Evolutionary conservation across 164 flowering plant genomes (phyloP).

Genomic region (Stephania japonica): DNA sequence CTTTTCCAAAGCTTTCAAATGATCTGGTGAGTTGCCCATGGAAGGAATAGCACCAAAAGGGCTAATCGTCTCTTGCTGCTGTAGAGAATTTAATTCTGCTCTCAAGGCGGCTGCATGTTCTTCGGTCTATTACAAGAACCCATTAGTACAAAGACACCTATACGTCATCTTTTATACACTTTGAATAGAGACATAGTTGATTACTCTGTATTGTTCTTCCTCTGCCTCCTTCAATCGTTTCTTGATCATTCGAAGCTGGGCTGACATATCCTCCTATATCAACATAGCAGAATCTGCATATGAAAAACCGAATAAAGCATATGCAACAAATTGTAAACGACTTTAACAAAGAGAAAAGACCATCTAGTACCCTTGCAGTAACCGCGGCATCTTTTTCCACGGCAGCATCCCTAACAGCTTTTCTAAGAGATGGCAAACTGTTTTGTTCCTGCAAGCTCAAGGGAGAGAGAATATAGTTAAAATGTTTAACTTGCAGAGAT

Average conservation of each 20-base stretch:
- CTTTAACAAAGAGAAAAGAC: slow-evolving; percentile 5
- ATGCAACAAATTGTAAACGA: neutral
- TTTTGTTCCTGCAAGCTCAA: slow-evolving; percentile 53
- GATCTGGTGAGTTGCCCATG: slow-evolving; percentile 46
- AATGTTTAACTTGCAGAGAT: neutral
- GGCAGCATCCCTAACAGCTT: slow-evolving; percentile 87
- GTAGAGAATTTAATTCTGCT: slow-evolving; percentile 75
- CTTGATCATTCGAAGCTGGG: slow-evolving; percentile 79
- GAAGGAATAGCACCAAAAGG: slow-evolving; percentile 34
- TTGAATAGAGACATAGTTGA: slow-evolving; percentile 15
- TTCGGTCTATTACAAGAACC: slow-evolving; percentile 59
- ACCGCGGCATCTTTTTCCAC: slow-evolving; percentile 98
- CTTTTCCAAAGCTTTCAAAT: slow-evolving; percentile 56
- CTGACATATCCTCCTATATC: slow-evolving; percentile 88
- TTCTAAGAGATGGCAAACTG: slow-evolving; percentile 71
- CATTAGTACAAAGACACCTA: slow-evolving; percentile 13
- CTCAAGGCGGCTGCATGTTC: slow-evolving; percentile 89
- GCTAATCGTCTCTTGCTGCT: slow-evolving; percentile 62
- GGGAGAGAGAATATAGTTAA: neutral
- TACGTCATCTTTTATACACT: neutral
- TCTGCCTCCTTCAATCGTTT: slow-evolving; percentile 89
- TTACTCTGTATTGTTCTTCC: slow-evolving; percentile 92
- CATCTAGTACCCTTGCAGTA: slow-evolving; percentile 59
- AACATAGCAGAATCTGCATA: slow-evolving; percentile 18
- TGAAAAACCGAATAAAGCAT: slow-evolving; percentile 12